Percentiles rank a stretch among this genome's conserved stretches.
These are phyloP conservation scores for Tuber indicum DNA, from an alignment of 495 filamentous ascomycete genomes.

Conservation along the genomic window DNA sequence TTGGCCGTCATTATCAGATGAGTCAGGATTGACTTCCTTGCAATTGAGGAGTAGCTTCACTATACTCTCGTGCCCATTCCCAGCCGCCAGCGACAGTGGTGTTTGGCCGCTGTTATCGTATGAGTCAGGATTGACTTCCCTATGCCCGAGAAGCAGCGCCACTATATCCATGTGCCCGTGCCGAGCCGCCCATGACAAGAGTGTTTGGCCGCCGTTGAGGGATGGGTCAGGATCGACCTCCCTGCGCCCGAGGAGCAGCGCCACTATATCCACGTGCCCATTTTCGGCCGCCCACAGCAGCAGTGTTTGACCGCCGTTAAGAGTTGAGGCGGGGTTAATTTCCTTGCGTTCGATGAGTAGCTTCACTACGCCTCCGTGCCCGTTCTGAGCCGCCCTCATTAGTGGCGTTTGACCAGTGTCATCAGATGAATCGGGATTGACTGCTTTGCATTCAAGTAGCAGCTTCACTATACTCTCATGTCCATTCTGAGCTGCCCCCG, in stretches of 20 bases:
- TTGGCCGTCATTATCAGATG: too few relatives aligned
- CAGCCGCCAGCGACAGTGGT: too few relatives aligned
- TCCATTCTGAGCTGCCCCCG: neutral
- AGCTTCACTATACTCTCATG: neutral
- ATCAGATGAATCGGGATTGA: constrained; percentile 24
- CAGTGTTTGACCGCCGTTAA: neutral
- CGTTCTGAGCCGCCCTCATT: constrained; percentile 17
- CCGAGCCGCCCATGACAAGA: constrained; percentile 21
- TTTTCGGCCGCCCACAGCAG: neutral
- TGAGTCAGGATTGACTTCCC: too few relatives aligned
- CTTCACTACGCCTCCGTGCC: constrained; percentile 14
- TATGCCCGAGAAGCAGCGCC: neutral
- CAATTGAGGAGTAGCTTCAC: too few relatives aligned
- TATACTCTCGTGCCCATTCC: too few relatives aligned
- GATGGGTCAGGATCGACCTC: constrained; percentile 14
- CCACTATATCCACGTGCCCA: neutral
- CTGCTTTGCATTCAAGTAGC: neutral
- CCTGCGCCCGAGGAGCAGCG: too few relatives aligned
- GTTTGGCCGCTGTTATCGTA: too few relatives aligned
- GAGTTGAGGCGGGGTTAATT: neutral
- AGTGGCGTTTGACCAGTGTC: constrained; percentile 17
- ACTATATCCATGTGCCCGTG: constrained; percentile 14
- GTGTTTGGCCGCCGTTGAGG: constrained; percentile 15
- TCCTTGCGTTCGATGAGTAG: constrained; percentile 10
- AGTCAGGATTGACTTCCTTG: too few relatives aligned